Base-by-base conservation (phyloP, 2,329 filamentous ascomycete species). In the Penicillium capsulatum region DNA sequence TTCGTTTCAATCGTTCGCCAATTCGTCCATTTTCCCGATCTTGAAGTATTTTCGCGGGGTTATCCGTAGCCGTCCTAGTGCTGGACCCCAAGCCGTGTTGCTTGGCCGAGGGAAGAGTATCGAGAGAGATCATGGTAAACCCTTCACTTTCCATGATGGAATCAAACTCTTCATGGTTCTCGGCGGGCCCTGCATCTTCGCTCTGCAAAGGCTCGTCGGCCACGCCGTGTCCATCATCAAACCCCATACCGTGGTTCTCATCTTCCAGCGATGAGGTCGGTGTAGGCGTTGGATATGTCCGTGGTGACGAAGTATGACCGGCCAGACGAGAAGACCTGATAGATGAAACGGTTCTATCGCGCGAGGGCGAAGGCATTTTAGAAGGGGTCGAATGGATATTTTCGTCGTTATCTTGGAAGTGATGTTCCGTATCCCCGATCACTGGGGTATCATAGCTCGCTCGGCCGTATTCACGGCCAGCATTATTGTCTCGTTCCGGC, bases 131-230 rank as follows among this genome's bases (percentile, higher is more conserved):
- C 72, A 77, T 76, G 41, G 73, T 77, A 44, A 77, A 77, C 3
- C 71, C 74, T 61, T 77, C 74, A 47, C 74, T 76, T 55, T 77
- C 74, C 47, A 77, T 65, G 14, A 77, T 74, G 1, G 74, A 73
- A 53, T 77, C 74, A 44, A 72, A 74, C 31, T 74, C 73, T 27
- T 59, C 58, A 37, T 70, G 62, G 13, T 69, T 66, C 17, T 69
- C 60, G 3, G 61, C 68, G 17, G 66, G 64, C 37, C 9, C 19
- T 5, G 19, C 19, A 9, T 22, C 19, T 9, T 22, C 45, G 17
- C 30, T 24, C 7, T 39, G n/a, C 3, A 32, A 24, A 20, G 44
- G 38, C 2, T 44, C 36, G 24, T 33, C 62, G 16, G 41, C 43
- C 13, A 34, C 39, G 19, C 27, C 27, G 13, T 36, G 34, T 16